Conservation (phyloP, 148 eudicot species). For the Cornus controversa region DNA sequence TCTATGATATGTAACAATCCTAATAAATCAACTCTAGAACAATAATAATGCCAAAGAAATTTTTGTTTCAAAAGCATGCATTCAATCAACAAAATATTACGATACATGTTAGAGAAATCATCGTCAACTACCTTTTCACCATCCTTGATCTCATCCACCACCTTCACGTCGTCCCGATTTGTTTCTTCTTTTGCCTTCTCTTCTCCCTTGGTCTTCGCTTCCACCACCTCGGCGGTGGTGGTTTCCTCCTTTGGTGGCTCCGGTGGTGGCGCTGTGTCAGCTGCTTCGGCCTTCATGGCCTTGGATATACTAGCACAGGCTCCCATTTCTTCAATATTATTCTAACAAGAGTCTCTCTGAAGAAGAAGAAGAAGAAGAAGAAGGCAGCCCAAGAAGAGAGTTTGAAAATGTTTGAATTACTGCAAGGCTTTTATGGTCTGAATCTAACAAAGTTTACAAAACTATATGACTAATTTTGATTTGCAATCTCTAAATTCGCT, state of each 20-base stretch:
- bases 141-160: not conserved
- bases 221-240: not conserved
- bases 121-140: not conserved
- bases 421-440: not conserved
- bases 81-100: too few species aligned
- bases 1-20: too few species aligned
- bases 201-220: not conserved
- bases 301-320: conserved; percentile 32
- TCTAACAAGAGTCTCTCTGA: not conserved
- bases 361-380: not conserved
- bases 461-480: too few species aligned
- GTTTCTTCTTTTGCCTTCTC: not conserved
- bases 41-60: too few species aligned
- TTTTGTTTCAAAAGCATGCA: too few species aligned
- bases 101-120: too few species aligned
- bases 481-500: too few species aligned
- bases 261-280: conserved; percentile 15
- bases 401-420: not conserved
- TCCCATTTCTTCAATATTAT: conserved; percentile 11
- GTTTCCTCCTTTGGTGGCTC: conserved; percentile 26
- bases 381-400: too few species aligned
- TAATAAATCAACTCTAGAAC: too few species aligned
- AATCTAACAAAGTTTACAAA: not conserved
- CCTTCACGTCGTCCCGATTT: not conserved
- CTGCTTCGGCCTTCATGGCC: conserved; percentile 24